Evolutionary conservation across 768 basidiomycete genomes (phyloP).

Genomic region (Lentinula lateritia): DNA sequence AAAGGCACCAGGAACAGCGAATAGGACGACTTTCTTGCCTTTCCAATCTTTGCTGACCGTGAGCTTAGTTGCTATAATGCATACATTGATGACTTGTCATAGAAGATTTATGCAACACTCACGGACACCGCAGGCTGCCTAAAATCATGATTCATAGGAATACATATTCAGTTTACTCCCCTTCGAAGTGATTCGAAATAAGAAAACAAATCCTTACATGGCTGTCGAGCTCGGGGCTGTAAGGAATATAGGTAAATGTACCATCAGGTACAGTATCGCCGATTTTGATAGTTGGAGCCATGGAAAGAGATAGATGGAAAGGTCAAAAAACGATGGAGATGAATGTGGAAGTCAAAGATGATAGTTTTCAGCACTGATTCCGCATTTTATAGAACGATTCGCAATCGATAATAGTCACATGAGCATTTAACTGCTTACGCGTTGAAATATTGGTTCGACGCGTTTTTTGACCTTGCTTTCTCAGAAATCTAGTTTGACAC

Average conservation of each 20-base stretch:
- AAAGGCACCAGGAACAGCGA: conserved; percentile 79
- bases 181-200: background rate
- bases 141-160: conserved; percentile 8
- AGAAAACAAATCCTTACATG: conserved; percentile 31
- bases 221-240: conserved; percentile 56
- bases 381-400: background rate
- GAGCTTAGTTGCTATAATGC: conserved; percentile 40
- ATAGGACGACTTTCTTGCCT: conserved; percentile 76
- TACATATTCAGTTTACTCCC: background rate
- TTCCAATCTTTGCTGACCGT: conserved; percentile 58
- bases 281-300: conserved; percentile 37
- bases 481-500: background rate
- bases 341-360: background rate
- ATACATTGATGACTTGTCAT: background rate
- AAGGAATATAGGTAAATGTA: conserved; percentile 51
- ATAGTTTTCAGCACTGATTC: background rate
- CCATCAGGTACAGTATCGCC: conserved; percentile 46
- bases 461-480: background rate
- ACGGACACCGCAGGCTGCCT: conserved; percentile 66
- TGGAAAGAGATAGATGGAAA: conserved; percentile 3
- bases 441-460: background rate
- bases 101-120: conserved; percentile 21
- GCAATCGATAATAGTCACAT: background rate
- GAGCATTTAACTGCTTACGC: background rate
- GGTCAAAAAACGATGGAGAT: background rate